Evolutionary conservation across 768 basidiomycete species (phyloP), one percentile per base, ranked within the genome.

Genomic region (Phanerochaete sordida): DNA sequence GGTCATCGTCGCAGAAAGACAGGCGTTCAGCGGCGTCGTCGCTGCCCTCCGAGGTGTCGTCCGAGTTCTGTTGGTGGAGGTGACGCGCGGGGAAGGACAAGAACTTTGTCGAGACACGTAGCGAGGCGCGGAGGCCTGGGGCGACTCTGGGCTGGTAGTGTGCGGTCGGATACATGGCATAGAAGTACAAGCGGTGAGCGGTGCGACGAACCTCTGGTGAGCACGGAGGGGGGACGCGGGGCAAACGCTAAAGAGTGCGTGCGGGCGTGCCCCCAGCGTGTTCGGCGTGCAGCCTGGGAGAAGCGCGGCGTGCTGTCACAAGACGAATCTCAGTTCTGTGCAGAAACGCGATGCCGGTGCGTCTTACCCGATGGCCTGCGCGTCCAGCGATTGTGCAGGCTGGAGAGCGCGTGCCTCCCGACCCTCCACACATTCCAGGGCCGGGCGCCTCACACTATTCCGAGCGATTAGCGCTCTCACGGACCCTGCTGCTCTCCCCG

Each of bases 1-100:
- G 49, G 48, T 64, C 62, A 11, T 64, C 62, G 16, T 64, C 62
- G 45, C 59, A 57, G 45, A 64, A 64, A 9, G 59, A 53, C 23
- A 64, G 35, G 15, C 62, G 54, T 37, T 63, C 59, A 7, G 43
- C 15, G 21, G 15, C 19, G 4, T 23, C 50, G 28, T 12, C 50
- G 28, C 28, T 31, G 16, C n/a, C 50, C 11, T 33, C 50, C 2
- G 50, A 51, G 26, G 31, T 54, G 21, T 54, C 35, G 35, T 54
- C 37, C 8, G 23, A 23, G 24, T 37, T n/a, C 9, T 54, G 53
- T 33, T 23, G 23, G 4, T 11, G 39, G 23, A 43, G 24, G 12
- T 43, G 53, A 19, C 33, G 53, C 4, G 44, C 27, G 19, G 56
- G 43, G 31, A 45, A 46, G 8, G 56, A 13, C 24, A 57, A 9